Conservation (phyloP, 306 rosid species). For the Pueraria montana region DNA sequence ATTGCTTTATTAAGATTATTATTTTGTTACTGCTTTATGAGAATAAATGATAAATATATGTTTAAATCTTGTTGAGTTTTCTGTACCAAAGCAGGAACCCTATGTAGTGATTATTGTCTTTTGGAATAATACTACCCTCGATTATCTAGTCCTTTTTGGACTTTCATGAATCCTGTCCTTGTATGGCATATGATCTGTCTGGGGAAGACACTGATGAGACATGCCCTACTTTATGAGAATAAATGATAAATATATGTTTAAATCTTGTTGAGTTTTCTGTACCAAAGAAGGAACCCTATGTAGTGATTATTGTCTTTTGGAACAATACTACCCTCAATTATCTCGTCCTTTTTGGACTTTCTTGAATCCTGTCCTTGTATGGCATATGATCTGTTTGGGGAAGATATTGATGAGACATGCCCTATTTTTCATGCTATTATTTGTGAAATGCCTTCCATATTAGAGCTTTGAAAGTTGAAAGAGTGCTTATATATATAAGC, state of each 20-base stretch:
- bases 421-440: slow-evolving; percentile 16
- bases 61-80: slow-evolving; percentile 22
- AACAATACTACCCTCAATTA: slow-evolving; percentile 17
- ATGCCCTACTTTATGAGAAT: slow-evolving; percentile 30
- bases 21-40: slow-evolving; percentile 28
- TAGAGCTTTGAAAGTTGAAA: slow-evolving; percentile 16
- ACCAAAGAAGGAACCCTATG: slow-evolving; percentile 15
- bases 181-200: too few relatives aligned
- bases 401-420: background rate
- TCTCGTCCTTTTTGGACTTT: slow-evolving; percentile 14
- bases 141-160: slow-evolving; percentile 1
- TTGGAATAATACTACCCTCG: slow-evolving; percentile 28
- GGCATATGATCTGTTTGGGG: slow-evolving; percentile 17
- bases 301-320: slow-evolving; percentile 35
- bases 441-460: background rate
- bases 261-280: slow-evolving; percentile 29
- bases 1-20: slow-evolving; percentile 25
- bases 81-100: slow-evolving; percentile 27
- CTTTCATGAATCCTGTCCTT: slow-evolving; percentile 13
- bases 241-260: slow-evolving; percentile 21
- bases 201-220: too few relatives aligned
- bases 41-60: slow-evolving; percentile 18
- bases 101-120: slow-evolving; percentile 27
- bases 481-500: background rate
- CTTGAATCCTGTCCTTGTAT: slow-evolving; percentile 1